Evolutionary conservation across 2,329 filamentous ascomycete species (phyloP).

Genomic region (Colletotrichum scovillei): DNA sequence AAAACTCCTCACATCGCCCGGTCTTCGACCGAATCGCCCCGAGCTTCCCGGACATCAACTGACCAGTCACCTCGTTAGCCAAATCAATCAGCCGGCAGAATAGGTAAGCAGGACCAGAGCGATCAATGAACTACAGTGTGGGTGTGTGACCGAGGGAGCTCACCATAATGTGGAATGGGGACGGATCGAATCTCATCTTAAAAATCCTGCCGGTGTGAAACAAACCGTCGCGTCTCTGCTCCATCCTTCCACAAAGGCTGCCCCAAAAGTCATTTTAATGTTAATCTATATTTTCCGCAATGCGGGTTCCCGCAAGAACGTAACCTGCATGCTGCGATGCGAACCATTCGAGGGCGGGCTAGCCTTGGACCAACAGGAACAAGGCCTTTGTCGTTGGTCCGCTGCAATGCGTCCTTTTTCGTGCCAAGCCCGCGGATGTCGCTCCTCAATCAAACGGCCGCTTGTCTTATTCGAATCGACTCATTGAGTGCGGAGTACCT

Average conservation of each 20-base stretch:
- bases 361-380: not conserved
- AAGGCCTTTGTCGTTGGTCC: conserved; percentile 6
- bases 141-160: too few species aligned
- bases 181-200: conserved; percentile 26
- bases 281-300: conserved; percentile 25
- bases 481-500: too few species aligned
- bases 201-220: conserved; percentile 33
- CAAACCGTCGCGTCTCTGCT: conserved; percentile 22
- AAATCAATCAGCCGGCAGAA: not conserved
- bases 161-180: conserved; percentile 8
- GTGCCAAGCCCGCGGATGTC: not conserved
- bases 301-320: not conserved
- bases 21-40: conserved; percentile 24
- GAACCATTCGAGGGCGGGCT: not conserved
- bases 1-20: conserved; percentile 7
- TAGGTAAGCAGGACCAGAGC: not conserved
- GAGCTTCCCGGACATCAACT: not conserved
- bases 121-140: not conserved
- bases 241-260: conserved; percentile 6
- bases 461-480: not conserved
- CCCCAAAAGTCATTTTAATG: conserved; percentile 28
- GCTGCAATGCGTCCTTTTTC: conserved; percentile 1
- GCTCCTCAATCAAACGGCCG: conserved; percentile 6
- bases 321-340: conserved; percentile 12
- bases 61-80: conserved; percentile 9